Conservation (phyloP, 805 yeast species). For the Diddensiella transvaalensis region DNA sequence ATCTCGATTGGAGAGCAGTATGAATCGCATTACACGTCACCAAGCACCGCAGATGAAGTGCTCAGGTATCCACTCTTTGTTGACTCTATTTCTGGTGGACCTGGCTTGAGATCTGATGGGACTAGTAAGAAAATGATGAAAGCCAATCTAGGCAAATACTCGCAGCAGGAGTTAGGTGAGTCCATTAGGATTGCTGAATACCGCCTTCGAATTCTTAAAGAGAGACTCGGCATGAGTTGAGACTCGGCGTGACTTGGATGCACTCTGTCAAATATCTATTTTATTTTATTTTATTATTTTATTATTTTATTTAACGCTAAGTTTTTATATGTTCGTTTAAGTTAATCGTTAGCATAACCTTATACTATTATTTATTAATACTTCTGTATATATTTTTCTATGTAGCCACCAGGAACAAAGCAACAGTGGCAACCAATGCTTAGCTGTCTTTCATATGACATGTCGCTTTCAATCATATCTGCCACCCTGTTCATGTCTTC, state of each 20-base stretch:
- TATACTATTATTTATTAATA: not conserved
- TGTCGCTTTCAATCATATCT: not conserved
- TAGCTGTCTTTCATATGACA: not conserved
- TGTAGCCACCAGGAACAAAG: not conserved
- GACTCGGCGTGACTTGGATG: no score
- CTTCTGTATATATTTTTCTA: not conserved
- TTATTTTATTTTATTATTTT: not conserved
- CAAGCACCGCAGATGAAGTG: not conserved
- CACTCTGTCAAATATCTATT: no score
- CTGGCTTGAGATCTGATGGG: not conserved
- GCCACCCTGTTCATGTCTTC: slow-evolving; percentile 14
- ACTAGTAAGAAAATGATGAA: no score
- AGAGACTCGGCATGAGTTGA: slow-evolving; percentile 13
- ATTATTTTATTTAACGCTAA: not conserved
- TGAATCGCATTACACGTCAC: not conserved
- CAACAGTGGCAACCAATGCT: not conserved
- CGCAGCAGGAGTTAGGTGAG: slow-evolving; percentile 45
- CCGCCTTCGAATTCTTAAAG: slow-evolving; percentile 38
- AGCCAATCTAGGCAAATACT: slow-evolving; percentile 23
- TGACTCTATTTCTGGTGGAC: not conserved
- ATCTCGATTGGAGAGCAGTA: not conserved
- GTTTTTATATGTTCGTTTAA: not conserved
- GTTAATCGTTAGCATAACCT: not conserved
- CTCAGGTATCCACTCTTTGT: not conserved
- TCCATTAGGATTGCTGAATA: slow-evolving; percentile 44